Evolutionary conservation across 495 filamentous ascomycete species (phyloP), one percentile per base, ranked within the genome.

Genomic region (Aspergillus bridgeri): DNA sequence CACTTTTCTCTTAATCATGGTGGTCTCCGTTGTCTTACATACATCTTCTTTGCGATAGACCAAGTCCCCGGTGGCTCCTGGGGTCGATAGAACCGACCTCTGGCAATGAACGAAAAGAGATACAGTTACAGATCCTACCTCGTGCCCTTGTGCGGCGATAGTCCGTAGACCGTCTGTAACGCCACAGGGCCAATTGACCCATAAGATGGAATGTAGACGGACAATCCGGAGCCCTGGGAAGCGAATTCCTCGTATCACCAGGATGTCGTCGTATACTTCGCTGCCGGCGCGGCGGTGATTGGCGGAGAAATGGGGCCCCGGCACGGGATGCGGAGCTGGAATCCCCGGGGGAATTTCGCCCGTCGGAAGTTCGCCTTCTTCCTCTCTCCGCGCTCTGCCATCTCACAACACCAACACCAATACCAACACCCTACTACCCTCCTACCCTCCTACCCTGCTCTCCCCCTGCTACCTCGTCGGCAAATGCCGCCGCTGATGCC

Each of bases 231-330:
- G 8, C 52, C 42, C 46, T 46, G 42, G 42, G 51, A 21, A 27
- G 56, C 56, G 50, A 62, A 62, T 65, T 62, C 63, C 63, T 62
- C 63, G 63, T 65, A 65, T 65, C 63, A 65, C 47, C 45, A n/a
- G n/a, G n/a, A n/a, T n/a, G n/a, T n/a, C n/a, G n/a, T n/a, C n/a
- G n/a, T n/a, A n/a, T n/a, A n/a, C n/a, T n/a, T n/a, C n/a, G n/a
- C n/a, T n/a, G n/a, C n/a, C n/a, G n/a, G n/a, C n/a, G n/a, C n/a
- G n/a, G 29, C 42, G 8, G 18, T 72, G 61, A 76, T 76, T 76
- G 73, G 73, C 69, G 73, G 73, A 76, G 64, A 66, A 76, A 73
- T 58, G 33, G 51, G 57, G 42, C 56, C 56, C 58, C 44, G 19
- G 45, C 44, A 49, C 48, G 50, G 52, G 42, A 33, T 51, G 53